phyloP scores from a whole-genome alignment of 306 rosid genomes.

The Rosa multiflora region DNA sequence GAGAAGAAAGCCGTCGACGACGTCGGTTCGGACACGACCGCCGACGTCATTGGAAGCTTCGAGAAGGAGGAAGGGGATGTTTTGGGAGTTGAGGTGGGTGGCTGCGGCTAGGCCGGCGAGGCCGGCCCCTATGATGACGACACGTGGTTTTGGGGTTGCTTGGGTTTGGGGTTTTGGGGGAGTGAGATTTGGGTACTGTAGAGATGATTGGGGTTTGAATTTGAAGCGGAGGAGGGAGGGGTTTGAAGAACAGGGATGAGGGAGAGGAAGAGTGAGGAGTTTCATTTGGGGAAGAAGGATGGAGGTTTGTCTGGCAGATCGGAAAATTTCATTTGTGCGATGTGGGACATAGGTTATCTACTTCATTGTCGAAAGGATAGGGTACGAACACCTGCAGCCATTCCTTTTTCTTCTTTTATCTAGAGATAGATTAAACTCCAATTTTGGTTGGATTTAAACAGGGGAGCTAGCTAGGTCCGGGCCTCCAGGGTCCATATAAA shows the following conservation, averaged over 20 bases:
- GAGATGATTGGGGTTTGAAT: constrained; percentile 45
- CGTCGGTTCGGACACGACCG: constrained; percentile 79
- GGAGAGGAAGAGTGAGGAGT: constrained; percentile 6
- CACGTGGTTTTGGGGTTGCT: constrained; percentile 34
- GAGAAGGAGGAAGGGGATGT: constrained; percentile 70
- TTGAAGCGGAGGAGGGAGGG: constrained; percentile 17
- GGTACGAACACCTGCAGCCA: neutral
- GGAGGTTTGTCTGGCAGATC: neutral
- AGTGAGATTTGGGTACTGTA: constrained; percentile 7
- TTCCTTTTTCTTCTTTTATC: neutral
- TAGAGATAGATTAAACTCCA: neutral
- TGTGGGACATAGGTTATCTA: constrained; percentile 11
- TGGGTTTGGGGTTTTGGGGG: constrained; percentile 27
- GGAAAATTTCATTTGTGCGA: neutral
- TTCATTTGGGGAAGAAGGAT: neutral
- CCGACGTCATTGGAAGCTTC: constrained; percentile 76
- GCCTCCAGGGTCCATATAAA: too few relatives aligned
- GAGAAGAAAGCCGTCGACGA: constrained; percentile 69
- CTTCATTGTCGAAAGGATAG: neutral
- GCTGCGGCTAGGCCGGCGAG: constrained; percentile 88
- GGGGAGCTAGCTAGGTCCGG: too few relatives aligned
- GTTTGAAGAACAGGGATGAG: constrained; percentile 8
- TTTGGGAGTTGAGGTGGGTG: constrained; percentile 58
- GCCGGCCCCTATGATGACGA: constrained; percentile 69
- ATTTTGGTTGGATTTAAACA: too few relatives aligned